These are phyloP conservation scores for Nemania abortiva DNA, from an alignment of 2,329 filamentous ascomycete species.

Conservation along the genomic window DNA sequence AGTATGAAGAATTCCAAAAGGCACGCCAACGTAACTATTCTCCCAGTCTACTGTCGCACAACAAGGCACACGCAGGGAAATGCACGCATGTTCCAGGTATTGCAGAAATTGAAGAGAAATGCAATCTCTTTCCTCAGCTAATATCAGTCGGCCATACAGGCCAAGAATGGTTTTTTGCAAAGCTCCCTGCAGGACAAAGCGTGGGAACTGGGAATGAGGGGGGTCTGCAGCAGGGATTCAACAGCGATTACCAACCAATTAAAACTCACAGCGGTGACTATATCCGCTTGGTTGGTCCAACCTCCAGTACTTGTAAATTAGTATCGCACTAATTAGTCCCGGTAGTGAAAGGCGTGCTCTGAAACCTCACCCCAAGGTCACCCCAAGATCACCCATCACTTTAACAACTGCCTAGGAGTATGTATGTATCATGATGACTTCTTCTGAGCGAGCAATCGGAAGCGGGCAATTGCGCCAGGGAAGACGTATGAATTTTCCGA, in stretches of 20 bases:
- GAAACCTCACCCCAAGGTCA: conserved; percentile 20
- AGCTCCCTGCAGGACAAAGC: conserved; percentile 32
- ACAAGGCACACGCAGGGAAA: conserved; percentile 26
- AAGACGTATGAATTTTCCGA: background rate
- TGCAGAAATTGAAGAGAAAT: conserved; percentile 24
- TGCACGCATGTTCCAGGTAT: conserved; percentile 16
- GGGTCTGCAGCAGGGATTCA: conserved; percentile 22
- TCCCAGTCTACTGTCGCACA: conserved; percentile 4
- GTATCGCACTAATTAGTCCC: conserved; percentile 24
- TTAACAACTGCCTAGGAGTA: background rate
- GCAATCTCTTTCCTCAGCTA: conserved; percentile 8
- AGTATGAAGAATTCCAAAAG: conserved; percentile 16
- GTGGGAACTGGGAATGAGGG: conserved; percentile 33
- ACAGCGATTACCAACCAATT: conserved; percentile 26
- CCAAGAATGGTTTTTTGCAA: conserved; percentile 14
- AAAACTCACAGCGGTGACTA: conserved; percentile 1
- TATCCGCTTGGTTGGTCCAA: conserved; percentile 32
- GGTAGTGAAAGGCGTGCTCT: conserved; percentile 26
- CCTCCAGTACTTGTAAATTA: conserved; percentile 21
- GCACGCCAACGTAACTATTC: background rate
- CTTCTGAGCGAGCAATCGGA: conserved; percentile 3
- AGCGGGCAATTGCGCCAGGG: background rate
- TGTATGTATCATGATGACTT: conserved; percentile 3
- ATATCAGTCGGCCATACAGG: conserved; percentile 10
- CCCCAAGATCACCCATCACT: background rate